Evolutionary conservation across 345 rosid genomes (phyloP), one percentile per base, ranked within the genome.

Genomic region (Abelmoschus esculentus): DNA sequence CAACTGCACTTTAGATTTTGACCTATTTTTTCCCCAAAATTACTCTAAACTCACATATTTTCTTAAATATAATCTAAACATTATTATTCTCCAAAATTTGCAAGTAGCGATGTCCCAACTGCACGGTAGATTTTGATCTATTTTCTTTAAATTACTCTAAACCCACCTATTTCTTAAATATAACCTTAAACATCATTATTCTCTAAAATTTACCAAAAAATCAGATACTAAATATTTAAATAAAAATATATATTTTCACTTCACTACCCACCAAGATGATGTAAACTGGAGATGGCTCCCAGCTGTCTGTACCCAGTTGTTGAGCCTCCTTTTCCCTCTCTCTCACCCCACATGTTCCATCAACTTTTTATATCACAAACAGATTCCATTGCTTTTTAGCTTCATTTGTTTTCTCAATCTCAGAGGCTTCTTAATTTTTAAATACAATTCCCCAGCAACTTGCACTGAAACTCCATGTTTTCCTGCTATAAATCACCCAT

Each of bases 311-410:
- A 40, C 34, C 73, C 74, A 19, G 70, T 59, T 62, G 61, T 65
- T 76, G 72, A 32, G 8, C 57, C 57, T 17, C 7, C 22, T 11
- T 2, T 18, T 17, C 57, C 7, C 12, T 19, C 12, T 19, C 12
- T 29, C 29, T 8, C 29, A 19, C 58, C 81, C 68, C 90, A 82
- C 85, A 78, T 85, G 87, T 83, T 80, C 71, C 82, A 73, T 80
- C 83, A 78, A 57, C 79, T 80, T 81, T 73, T 7, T 66, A 47
- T 56, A 34, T 61, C 36, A 34, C 29, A 9, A 36, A 36, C 1
- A 34, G 14, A 80, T 82, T 75, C 80, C 83, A 67, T 55, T 8
- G 13, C 58, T 50, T 15, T n/a, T 14, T 18, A 17, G 5, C 11
- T 42, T 53, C 32, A 42, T 38, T 10, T 32, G 52, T 40, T 22